Conservation (phyloP, 768 basidiomycete genomes). For the Holtermanniella nyarrowii region DNA sequence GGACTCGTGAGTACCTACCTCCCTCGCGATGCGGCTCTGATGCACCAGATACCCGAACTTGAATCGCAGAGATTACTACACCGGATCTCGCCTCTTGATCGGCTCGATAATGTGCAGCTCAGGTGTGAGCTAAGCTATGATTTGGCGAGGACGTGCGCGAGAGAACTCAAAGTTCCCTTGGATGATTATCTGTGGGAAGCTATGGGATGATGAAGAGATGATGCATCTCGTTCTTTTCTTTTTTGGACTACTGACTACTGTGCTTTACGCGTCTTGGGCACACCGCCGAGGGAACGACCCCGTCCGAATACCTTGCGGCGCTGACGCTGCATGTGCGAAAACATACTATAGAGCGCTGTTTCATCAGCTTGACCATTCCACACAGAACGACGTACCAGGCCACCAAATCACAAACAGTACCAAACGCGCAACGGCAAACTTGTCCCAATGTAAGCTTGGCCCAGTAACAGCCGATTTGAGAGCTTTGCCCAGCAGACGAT, state of each 20-base stretch:
- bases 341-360: conserved; percentile 50
- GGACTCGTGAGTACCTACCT: conserved; percentile 60
- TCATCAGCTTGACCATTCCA: background rate
- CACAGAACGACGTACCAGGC: conserved; percentile 53
- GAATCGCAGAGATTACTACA: conserved; percentile 29
- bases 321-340: conserved; percentile 54
- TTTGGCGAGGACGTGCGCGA: conserved; percentile 17
- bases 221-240: background rate
- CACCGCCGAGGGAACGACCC: conserved; percentile 1
- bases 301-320: conserved; percentile 50
- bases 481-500: conserved; percentile 34
- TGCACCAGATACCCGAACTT: conserved; percentile 43
- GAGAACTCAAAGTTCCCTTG: conserved; percentile 24
- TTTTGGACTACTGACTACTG: background rate
- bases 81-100: conserved; percentile 29
- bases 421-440: conserved; percentile 48
- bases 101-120: conserved; percentile 36
- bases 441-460: conserved; percentile 49
- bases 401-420: conserved; percentile 71
- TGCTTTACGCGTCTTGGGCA: background rate
- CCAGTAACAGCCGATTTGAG: conserved; percentile 14
- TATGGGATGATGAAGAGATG: conserved; percentile 4
- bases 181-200: conserved; percentile 35
- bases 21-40: background rate
- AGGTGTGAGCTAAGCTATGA: conserved; percentile 35